These are phyloP conservation scores for Aspergillus hancockii DNA, from an alignment of 495 filamentous ascomycete genomes.

Conservation along the genomic window DNA sequence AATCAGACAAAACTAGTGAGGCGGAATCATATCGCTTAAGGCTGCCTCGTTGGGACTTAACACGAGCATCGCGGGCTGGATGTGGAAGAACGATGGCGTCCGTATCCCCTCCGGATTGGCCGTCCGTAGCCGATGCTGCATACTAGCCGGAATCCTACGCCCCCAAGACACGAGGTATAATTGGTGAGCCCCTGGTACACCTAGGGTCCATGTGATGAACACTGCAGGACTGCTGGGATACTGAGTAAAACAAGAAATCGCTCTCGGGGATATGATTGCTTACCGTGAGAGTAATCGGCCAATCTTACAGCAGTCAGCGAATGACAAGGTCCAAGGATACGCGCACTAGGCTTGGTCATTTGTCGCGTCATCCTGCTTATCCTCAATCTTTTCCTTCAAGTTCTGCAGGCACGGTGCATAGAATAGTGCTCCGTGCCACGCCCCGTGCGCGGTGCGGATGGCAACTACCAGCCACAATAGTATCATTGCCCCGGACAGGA, in stretches of 20 bases:
- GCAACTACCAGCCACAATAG: constrained; percentile 48
- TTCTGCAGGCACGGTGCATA: constrained; percentile 51
- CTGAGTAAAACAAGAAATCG: background rate
- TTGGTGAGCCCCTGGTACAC: background rate
- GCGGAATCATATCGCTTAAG: background rate
- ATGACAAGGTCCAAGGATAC: background rate
- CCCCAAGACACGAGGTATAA: background rate
- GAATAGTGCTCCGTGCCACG: constrained; percentile 44
- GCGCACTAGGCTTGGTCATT: constrained; percentile 16
- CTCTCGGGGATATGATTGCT: background rate
- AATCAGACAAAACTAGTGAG: background rate
- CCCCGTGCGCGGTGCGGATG: constrained; percentile 36
- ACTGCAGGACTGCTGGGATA: background rate
- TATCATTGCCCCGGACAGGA: constrained; percentile 39
- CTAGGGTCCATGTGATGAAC: background rate
- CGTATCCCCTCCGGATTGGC: background rate
- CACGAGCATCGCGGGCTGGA: background rate
- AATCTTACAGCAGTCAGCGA: background rate
- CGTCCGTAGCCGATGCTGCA: constrained; percentile 1
- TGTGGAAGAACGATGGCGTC: background rate
- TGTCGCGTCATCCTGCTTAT: constrained; percentile 8
- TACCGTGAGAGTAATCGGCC: background rate
- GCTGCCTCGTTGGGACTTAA: background rate
- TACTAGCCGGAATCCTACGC: background rate
- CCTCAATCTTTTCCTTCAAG: constrained; percentile 27